Evolutionary conservation across 2,329 filamentous ascomycete species (phyloP).

Genomic region (Verticillium tricorpus): DNA sequence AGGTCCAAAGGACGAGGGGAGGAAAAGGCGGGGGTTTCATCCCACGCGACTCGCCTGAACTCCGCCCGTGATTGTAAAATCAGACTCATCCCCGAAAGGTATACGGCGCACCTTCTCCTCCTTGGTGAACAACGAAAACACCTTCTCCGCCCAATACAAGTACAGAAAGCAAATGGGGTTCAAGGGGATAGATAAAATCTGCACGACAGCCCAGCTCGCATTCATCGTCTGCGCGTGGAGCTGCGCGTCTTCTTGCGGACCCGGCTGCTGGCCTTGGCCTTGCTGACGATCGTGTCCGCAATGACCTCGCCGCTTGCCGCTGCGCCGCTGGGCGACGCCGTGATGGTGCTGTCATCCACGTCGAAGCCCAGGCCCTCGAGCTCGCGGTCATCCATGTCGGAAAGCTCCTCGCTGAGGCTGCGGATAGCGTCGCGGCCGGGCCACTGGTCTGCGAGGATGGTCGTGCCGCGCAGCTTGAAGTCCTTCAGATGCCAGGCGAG

Average conservation of each 20-base stretch:
- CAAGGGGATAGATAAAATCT: not conserved
- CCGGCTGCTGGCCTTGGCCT: slow-evolving; percentile 21
- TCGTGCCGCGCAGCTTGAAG: slow-evolving; percentile 77
- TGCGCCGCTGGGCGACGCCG: slow-evolving; percentile 25
- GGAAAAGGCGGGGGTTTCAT: not conserved
- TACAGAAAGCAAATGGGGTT: not conserved
- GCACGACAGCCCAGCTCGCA: not conserved
- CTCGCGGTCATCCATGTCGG: slow-evolving; percentile 88
- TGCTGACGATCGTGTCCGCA: slow-evolving; percentile 16
- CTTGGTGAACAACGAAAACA: not conserved
- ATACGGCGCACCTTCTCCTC: not conserved
- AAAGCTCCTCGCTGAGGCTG: slow-evolving; percentile 78
- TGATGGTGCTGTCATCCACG: slow-evolving; percentile 44
- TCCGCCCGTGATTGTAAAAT: not conserved
- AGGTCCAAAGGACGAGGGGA: not conserved
- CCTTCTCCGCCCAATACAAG: not conserved
- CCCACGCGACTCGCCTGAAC: not conserved
- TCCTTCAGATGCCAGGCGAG: slow-evolving; percentile 83
- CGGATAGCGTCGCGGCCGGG: slow-evolving; percentile 63
- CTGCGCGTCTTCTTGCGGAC: slow-evolving; percentile 27
- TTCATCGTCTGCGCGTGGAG: slow-evolving; percentile 27
- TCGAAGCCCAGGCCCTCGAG: slow-evolving; percentile 64
- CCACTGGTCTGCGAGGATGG: slow-evolving; percentile 70
- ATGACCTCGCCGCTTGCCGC: slow-evolving; percentile 9
- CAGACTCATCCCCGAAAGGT: not conserved